Evolutionary conservation across 139 green algal genomes (phyloP).

Genomic region (Chlamydomonas schloesseri): DNA sequence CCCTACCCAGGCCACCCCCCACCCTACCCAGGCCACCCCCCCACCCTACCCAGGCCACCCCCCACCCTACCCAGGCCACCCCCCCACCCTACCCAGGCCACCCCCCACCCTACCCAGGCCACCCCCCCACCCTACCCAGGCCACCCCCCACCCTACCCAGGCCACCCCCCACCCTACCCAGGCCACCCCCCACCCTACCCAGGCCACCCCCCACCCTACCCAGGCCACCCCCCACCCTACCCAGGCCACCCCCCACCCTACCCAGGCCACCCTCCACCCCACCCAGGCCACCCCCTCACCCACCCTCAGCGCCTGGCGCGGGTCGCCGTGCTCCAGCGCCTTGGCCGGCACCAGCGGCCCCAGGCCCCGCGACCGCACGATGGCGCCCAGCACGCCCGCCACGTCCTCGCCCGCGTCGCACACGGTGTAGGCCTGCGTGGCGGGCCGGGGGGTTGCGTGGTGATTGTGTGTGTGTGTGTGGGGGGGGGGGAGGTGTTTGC

Average conservation of each 20-base stretch:
- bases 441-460: background rate
- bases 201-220: too few relatives aligned
- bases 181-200: too few relatives aligned
- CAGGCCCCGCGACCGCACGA: conserved; percentile 79
- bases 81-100: too few relatives aligned
- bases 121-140: too few relatives aligned
- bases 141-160: too few relatives aligned
- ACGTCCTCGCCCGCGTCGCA: conserved; percentile 71
- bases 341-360: conserved; percentile 48
- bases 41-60: too few relatives aligned
- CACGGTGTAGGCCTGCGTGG: conserved; percentile 74
- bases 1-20: too few relatives aligned
- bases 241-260: background rate
- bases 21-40: too few relatives aligned
- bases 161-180: too few relatives aligned
- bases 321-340: conserved; percentile 67
- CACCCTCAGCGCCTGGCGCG: conserved; percentile 67
- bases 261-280: background rate
- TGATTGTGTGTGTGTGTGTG: background rate
- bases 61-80: too few relatives aligned
- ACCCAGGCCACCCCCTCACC: background rate
- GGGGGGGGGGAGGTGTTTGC: too few relatives aligned
- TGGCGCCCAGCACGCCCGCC: conserved; percentile 67
- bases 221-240: background rate
- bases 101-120: too few relatives aligned